Base-by-base conservation (phyloP, 2,329 filamentous ascomycete species). In the Raffaelea ambrosiae region DNA sequence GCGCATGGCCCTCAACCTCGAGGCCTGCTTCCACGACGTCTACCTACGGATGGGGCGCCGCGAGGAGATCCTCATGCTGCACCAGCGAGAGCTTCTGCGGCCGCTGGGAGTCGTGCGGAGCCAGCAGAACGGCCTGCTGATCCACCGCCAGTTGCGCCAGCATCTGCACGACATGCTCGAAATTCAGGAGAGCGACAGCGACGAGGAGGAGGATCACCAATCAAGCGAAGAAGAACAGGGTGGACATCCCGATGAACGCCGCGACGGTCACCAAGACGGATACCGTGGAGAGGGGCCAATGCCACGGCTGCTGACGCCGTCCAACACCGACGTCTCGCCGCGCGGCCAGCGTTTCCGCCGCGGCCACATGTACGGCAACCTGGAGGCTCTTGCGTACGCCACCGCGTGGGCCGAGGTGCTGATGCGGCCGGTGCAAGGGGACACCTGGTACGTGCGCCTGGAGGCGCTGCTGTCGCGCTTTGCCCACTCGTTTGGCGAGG, bases 1-100 rank as follows among this genome's bases (percentile, higher is more conserved):
- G 56, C 81, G 89, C 46, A 86, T 84, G 10, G 82, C 83, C 14
- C 81, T 84, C 56, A 96, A 95, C 64, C 90, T 97, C 54, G 74
- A 86, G 57, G 81, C 81, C 41, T 86, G 86, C 1, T 88, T 58
- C 44, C 40, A 46, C 18, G 48, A 49, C 4, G 48, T 50, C 40
- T 72, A 81, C 58, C 69, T 77, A 49, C 59, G 64, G 39, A 19
- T 13, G 14, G 10, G 16, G 18, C 26, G 13, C 26, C 26, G 13
- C n/a, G n/a, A n/a, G n/a, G n/a, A n/a, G 31, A 16, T 18, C 21
- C 19, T 18, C 14, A 9, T 41, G 43, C 41, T 18, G 23, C 43
- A 26, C 39, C 26, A 29, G 26, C 26, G 13, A 29, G 7, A 29
- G n/a, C n/a, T n/a, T n/a, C n/a, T n/a, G n/a, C n/a, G n/a, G n/a